Evolutionary conservation across 1,284 basidiomycete genomes (phyloP).

Genomic region (Malassezia sp.): DNA sequence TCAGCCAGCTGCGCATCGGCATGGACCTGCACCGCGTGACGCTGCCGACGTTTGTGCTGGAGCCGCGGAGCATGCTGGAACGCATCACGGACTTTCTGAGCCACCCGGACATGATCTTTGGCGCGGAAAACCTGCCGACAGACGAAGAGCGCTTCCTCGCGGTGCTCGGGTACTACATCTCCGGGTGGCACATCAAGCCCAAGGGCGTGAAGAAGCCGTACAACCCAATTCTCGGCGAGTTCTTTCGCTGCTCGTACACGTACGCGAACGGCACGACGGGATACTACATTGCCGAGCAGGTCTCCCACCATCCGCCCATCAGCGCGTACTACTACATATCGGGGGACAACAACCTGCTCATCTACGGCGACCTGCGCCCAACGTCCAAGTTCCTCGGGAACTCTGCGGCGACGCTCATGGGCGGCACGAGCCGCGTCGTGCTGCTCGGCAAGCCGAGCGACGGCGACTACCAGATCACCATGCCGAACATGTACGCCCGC

Average conservation of each 20-base stretch:
- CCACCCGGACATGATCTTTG: slow-evolving; percentile 93
- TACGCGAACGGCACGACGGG: slow-evolving; percentile 83
- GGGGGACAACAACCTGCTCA: slow-evolving; percentile 65
- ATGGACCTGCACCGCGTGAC: slow-evolving; percentile 94
- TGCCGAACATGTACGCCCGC: slow-evolving; percentile 61
- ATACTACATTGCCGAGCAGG: slow-evolving; percentile 96
- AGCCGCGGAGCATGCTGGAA: slow-evolving; percentile 45
- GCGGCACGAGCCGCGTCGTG: slow-evolving; percentile 63
- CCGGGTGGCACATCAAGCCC: slow-evolving; percentile 99
- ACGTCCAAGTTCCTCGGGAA: slow-evolving; percentile 96
- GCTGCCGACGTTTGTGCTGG: slow-evolving; percentile 44
- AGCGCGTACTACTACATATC: slow-evolving; percentile 95
- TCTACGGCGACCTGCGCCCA: slow-evolving; percentile 86
- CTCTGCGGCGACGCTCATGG: slow-evolving; percentile 56
- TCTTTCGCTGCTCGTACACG: slow-evolving; percentile 90
- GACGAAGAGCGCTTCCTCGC: slow-evolving; percentile 82
- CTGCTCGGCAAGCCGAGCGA: slow-evolving; percentile 38
- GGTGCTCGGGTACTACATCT: slow-evolving; percentile 85
- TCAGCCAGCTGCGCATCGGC: slow-evolving; percentile 74
- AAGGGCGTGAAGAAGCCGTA: slow-evolving; percentile 99
- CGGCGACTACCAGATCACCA: slow-evolving; percentile 40
- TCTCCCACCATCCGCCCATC: slow-evolving; percentile 86
- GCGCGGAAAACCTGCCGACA: slow-evolving; percentile 63
- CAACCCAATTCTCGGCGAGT: slow-evolving; percentile 92
- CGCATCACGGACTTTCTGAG: slow-evolving; percentile 77